phyloP scores from a whole-genome alignment of 257 asterid species.

The Orobanche coerulescens region DNA sequence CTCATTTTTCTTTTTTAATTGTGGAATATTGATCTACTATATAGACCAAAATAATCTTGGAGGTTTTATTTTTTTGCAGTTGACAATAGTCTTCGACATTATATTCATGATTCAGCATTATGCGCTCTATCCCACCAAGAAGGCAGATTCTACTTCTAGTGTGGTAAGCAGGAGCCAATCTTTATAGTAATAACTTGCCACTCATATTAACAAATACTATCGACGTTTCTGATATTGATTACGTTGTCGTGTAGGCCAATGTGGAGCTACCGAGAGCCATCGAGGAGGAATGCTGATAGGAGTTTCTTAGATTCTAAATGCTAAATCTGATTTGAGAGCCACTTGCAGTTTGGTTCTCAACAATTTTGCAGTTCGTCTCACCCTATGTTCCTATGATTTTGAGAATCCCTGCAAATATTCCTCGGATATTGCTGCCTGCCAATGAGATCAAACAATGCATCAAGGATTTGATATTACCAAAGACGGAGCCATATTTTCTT shows the following conservation, averaged over 20 bases:
- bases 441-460: background rate
- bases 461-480: background rate
- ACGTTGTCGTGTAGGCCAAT: constrained; percentile 19
- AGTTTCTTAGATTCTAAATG: background rate
- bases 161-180: constrained; percentile 50
- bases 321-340: background rate
- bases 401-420: background rate
- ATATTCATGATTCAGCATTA: constrained; percentile 73
- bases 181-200: background rate
- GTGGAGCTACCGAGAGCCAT: constrained; percentile 27
- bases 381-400: background rate
- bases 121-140: constrained; percentile 42
- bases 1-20: background rate
- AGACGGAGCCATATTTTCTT: background rate
- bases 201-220: background rate
- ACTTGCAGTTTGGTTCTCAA: background rate
- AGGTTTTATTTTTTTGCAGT: constrained; percentile 39
- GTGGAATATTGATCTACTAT: background rate
- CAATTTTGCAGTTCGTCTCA: background rate
- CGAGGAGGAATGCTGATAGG: constrained; percentile 28
- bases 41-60: no score
- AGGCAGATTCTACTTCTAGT: constrained; percentile 15
- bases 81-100: constrained; percentile 58
- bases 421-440: background rate
- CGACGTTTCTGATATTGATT: background rate